A percentile compares a stretch with the other conserved stretches of the same genome.
phyloP scores from a whole-genome alignment of 306 rosid species.

The Cicer pinnatifidum region DNA sequence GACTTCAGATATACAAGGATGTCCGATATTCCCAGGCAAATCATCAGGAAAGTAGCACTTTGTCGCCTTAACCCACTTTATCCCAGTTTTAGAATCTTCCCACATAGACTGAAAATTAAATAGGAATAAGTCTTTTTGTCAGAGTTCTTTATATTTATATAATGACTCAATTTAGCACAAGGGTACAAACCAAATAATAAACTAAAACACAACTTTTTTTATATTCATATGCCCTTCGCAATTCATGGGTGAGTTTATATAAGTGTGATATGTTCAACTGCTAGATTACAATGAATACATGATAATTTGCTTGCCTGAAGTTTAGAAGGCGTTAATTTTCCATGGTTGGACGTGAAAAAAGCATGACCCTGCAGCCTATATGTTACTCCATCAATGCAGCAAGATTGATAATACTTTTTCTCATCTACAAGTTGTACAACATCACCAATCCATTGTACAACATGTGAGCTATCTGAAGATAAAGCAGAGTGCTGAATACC shows the following conservation, averaged over 20 bases:
- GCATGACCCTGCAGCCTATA: conserved; percentile 76
- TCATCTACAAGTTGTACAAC: conserved; percentile 51
- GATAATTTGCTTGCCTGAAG: conserved; percentile 75
- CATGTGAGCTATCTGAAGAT: conserved; percentile 57
- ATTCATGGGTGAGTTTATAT: conserved; percentile 34
- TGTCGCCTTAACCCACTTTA: conserved; percentile 68
- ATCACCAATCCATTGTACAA: conserved; percentile 80
- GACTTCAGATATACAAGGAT: conserved; percentile 74
- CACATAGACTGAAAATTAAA: conserved; percentile 81
- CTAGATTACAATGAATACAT: conserved; percentile 37
- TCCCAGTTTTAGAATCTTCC: conserved; percentile 78
- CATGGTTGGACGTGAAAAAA: conserved; percentile 62
- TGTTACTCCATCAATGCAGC: conserved; percentile 67
- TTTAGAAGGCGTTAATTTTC: conserved; percentile 70
- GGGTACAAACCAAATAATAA: conserved; percentile 35
- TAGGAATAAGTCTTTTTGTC: conserved; percentile 28
- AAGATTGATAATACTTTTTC: conserved; percentile 66
- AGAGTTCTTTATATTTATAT: conserved; percentile 37
- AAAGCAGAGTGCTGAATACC: conserved; percentile 47
- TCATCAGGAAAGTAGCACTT: conserved; percentile 84
- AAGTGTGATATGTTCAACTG: conserved; percentile 31
- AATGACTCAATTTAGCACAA: conserved; percentile 11
- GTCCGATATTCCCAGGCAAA: conserved; percentile 75
- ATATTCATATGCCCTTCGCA: conserved; percentile 17
- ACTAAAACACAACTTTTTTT: conserved; percentile 15